Percentiles rank a stretch among this genome's conserved stretches.
phyloP scores from a whole-genome alignment of 2,329 filamentous ascomycete genomes.

The Diaporthe nobilis region DNA sequence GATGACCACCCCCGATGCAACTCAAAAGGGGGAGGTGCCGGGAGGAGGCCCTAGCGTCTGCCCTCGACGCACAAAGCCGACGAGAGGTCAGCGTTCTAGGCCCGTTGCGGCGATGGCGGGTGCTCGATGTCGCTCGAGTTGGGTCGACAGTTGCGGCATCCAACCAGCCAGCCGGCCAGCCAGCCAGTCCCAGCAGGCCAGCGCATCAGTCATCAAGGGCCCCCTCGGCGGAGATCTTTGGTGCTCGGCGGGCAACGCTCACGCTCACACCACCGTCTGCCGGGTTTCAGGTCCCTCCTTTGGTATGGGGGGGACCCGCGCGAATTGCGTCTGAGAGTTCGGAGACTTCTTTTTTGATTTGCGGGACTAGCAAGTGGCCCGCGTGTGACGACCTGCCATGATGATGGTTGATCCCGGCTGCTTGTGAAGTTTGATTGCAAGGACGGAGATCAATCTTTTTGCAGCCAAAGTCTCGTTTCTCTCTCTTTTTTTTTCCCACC shows the following conservation, averaged over 20 bases:
- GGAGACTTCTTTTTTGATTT: conserved; percentile 33
- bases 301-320: conserved; percentile 2
- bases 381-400: conserved; percentile 16
- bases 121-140: background rate
- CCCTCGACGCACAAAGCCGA: conserved; percentile 21
- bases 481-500: background rate
- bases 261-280: conserved; percentile 26
- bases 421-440: conserved; percentile 22
- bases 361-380: conserved; percentile 27
- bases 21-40: conserved; percentile 23
- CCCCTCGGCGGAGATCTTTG: conserved; percentile 6
- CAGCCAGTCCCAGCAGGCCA: background rate
- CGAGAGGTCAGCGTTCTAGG: conserved; percentile 22
- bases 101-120: conserved; percentile 17
- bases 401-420: conserved; percentile 25
- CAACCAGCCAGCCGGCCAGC: too few species aligned
- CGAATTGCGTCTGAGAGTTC: conserved; percentile 30
- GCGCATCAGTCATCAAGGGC: conserved; percentile 3
- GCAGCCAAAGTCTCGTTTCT: background rate
- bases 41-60: conserved; percentile 25
- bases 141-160: conserved; percentile 12
- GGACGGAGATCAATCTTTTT: conserved; percentile 34
- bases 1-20: conserved; percentile 27
- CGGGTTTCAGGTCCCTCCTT: conserved; percentile 27
- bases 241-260: conserved; percentile 20